Evolutionary conservation across 495 filamentous ascomycete genomes (phyloP).

Genomic region (Articulospora tetracladia): DNA sequence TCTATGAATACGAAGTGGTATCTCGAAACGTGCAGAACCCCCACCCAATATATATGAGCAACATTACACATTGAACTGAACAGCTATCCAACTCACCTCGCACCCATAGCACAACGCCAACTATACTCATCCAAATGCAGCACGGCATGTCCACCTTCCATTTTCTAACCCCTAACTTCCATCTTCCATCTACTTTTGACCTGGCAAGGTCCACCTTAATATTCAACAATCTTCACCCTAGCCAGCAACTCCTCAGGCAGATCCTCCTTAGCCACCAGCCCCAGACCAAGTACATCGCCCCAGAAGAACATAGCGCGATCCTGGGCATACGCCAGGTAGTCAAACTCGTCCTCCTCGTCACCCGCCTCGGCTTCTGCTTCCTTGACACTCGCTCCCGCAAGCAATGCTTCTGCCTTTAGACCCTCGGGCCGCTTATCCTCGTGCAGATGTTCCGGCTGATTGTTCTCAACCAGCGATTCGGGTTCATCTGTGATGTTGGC

Average conservation of each 20-base stretch:
- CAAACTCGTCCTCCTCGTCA: conserved; percentile 65
- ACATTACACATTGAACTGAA: no score
- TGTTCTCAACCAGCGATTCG: conserved; percentile 13
- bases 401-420: conserved; percentile 10
- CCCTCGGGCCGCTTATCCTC: conserved; percentile 12
- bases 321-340: conserved; percentile 89
- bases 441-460: background rate
- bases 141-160: no score
- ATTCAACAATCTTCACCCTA: conserved; percentile 59
- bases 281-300: conserved; percentile 76
- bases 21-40: no score
- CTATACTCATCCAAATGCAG: no score
- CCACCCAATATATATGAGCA: no score
- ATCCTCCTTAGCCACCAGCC: conserved; percentile 66
- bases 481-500: conserved; percentile 1
- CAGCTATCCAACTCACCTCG: no score
- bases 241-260: conserved; percentile 58
- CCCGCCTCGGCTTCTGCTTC: conserved; percentile 15
- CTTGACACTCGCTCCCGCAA: conserved; percentile 12
- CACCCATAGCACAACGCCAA: no score
- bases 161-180: no score
- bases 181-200: no score
- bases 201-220: conserved; percentile 35
- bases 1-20: no score
- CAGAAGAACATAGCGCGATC: conserved; percentile 90